phyloP scores from a whole-genome alignment of 768 basidiomycete genomes.

The Hypholoma fasciculare region DNA sequence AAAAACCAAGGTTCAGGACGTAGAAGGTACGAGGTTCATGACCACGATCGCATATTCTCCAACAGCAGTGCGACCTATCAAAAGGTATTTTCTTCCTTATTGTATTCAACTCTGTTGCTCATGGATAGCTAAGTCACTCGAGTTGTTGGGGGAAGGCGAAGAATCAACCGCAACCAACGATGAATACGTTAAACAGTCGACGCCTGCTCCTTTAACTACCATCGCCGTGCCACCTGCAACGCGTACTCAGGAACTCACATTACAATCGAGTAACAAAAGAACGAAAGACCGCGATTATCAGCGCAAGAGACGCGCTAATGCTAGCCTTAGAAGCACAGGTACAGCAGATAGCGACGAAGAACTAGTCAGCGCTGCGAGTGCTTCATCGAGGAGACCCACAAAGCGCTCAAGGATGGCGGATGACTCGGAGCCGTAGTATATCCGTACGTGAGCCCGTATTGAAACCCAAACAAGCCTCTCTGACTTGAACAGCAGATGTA shows the following conservation, averaged over 20 bases:
- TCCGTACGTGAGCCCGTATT: neutral
- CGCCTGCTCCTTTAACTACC: slow-evolving; percentile 66
- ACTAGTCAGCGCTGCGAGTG: slow-evolving; percentile 41
- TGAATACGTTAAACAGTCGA: slow-evolving; percentile 66
- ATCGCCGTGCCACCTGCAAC: slow-evolving; percentile 78
- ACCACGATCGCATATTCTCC: slow-evolving; percentile 80
- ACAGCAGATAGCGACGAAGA: slow-evolving; percentile 77
- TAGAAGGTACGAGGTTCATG: slow-evolving; percentile 74
- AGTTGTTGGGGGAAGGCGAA: slow-evolving; percentile 72
- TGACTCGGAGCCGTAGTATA: slow-evolving; percentile 49
- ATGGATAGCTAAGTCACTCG: slow-evolving; percentile 57
- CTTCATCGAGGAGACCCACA: slow-evolving; percentile 57
- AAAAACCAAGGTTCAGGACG: slow-evolving; percentile 71
- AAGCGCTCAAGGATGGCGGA: slow-evolving; percentile 70
- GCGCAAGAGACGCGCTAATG: slow-evolving; percentile 69
- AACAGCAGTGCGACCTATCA: slow-evolving; percentile 76
- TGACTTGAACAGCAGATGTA: neutral
- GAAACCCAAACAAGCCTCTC: neutral
- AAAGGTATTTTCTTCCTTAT: slow-evolving; percentile 48
- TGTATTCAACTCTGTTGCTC: slow-evolving; percentile 1
- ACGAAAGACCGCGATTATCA: slow-evolving; percentile 81
- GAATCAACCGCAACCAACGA: slow-evolving; percentile 55
- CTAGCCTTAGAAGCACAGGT: slow-evolving; percentile 54
- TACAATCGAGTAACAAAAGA: slow-evolving; percentile 65
- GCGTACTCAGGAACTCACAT: slow-evolving; percentile 62